Evolutionary conservation across 192 early-diverging fungal species (phyloP).

Genomic region (Backusella mclennaniae): DNA sequence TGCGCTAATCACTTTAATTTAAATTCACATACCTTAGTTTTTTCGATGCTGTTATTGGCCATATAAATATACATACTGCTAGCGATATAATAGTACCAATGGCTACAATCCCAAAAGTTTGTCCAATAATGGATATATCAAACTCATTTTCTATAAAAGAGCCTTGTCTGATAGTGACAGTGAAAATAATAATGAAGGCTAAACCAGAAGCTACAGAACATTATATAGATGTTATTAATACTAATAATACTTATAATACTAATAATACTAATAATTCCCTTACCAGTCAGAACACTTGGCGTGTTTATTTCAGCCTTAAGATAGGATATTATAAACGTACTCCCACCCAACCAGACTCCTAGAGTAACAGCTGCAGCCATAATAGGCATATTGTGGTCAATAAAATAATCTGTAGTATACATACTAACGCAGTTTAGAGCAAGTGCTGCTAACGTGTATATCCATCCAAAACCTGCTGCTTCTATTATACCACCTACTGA

Average conservation of each 20-base stretch:
- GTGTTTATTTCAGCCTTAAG: conserved; percentile 44
- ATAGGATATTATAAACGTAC: conserved; percentile 49
- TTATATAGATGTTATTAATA: not conserved
- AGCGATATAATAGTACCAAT: conserved; percentile 40
- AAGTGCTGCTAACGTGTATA: conserved; percentile 35
- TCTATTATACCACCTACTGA: conserved; percentile 59
- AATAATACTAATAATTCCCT: not conserved
- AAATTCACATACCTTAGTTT: conserved; percentile 27
- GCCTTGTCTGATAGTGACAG: conserved; percentile 43
- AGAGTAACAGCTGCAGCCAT: conserved; percentile 38
- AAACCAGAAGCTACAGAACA: conserved; percentile 30
- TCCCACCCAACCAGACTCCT: conserved; percentile 45
- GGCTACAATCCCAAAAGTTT: conserved; percentile 35
- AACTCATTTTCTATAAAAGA: conserved; percentile 32
- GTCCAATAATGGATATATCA: conserved; percentile 30
- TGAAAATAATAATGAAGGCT: conserved; percentile 48
- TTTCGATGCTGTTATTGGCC: conserved; percentile 50
- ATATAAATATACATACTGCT: conserved; percentile 38
- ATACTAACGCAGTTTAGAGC: conserved; percentile 38
- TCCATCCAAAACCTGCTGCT: conserved; percentile 35
- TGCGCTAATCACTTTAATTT: not conserved
- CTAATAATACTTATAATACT: not conserved
- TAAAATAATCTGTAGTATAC: conserved; percentile 44
- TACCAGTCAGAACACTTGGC: conserved; percentile 46
- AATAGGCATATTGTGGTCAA: conserved; percentile 24